Base-by-base conservation (phyloP, 352 stramenopile species). In the Peronospora tabacina region DNA sequence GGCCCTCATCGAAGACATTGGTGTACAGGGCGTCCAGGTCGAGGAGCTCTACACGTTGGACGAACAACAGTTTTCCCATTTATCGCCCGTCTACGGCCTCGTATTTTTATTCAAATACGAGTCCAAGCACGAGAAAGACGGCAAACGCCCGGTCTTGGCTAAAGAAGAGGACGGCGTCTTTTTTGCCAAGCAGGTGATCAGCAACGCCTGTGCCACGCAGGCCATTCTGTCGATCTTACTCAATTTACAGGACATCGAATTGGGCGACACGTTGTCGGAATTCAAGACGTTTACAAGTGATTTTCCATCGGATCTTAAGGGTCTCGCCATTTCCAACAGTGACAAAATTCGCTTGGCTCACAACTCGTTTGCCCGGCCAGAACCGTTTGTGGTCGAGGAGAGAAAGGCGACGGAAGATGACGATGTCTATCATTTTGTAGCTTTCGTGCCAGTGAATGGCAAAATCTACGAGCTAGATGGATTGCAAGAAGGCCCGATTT, bases 401-500 rank as follows among this genome's bases (percentile, higher is more conserved):
- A 57, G 74, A 30, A 86, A 83, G 39, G 70, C 66, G 20, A 88
- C 82, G 20, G 58, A 61, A n/a, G 73, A 95, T 43, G 89, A 98
- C 55, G 92, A 98, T 41, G 94, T 97, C 15, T 98, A 97, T 68
- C 95, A 98, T 65, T 98, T 98, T 72, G 82, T 98, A n/a, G 91
- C 95, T 12, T 98, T 97, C 61, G 77, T 97, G 29, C 89, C 88
- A 0, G 67, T 86, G 20, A 73, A 90, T 61, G 85, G 82, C 24
- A 83, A 73, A 29, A 85, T 98, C 0, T 98, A 97, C 67, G 95
- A 98, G 75, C 78, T 98, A 15, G 95, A 98, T 67, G 95, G 95
- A 9, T 70, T 98, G 0, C 73, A 85, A 49, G 61, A 75, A 38
- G 94, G 89, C 3, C 95, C 95, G 0, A 85, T 98, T 19, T 68